Evolutionary conservation across 495 filamentous ascomycete genomes (phyloP).

Genomic region (Pyronema domesticum): DNA sequence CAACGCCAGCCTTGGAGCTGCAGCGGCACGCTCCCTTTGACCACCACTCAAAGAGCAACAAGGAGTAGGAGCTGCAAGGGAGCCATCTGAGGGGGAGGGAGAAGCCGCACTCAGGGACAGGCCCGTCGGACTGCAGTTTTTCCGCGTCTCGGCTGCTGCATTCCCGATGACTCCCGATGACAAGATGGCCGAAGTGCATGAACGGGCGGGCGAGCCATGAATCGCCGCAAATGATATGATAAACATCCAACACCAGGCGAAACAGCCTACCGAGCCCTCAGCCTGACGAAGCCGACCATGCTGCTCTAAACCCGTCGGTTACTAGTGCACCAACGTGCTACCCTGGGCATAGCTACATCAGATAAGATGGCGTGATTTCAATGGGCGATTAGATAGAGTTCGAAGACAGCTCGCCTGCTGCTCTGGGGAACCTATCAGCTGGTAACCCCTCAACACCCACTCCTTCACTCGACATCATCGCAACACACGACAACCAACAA

Average conservation of each 20-base stretch:
- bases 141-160: background rate
- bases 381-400: too few species aligned
- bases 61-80: background rate
- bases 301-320: background rate
- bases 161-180: too few species aligned
- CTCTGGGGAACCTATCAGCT: background rate
- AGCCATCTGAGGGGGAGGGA: background rate
- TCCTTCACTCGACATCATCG: background rate
- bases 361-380: too few species aligned
- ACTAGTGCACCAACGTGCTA: background rate
- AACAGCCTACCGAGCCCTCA: too few species aligned
- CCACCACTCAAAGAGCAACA: background rate
- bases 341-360: too few species aligned
- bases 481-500: background rate
- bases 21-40: background rate
- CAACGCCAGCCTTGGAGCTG: background rate
- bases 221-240: too few species aligned
- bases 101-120: background rate
- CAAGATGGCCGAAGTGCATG: too few species aligned
- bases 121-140: background rate
- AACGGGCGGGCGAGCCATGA: too few species aligned
- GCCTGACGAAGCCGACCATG: too few species aligned
- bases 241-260: too few species aligned
- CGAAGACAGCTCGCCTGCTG: background rate
- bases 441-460: background rate